Evolutionary conservation across 2,329 filamentous ascomycete genomes (phyloP).

Genomic region (Nothophaeocryptopus gaeumannii): DNA sequence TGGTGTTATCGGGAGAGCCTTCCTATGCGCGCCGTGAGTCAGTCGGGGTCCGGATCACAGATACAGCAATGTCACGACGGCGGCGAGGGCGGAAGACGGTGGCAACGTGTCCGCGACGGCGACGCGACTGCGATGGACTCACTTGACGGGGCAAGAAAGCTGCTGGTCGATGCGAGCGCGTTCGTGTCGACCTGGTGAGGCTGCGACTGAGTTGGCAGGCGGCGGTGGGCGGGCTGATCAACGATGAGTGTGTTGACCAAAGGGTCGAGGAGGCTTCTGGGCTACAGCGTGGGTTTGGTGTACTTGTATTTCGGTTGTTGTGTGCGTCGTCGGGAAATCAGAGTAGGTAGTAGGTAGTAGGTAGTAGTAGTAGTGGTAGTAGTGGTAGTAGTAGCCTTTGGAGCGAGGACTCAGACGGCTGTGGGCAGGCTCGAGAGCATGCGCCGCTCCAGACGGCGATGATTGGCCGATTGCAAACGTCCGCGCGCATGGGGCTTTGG

Average conservation of each 20-base stretch:
- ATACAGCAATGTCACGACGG: constrained; percentile 8
- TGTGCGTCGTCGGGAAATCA: background rate
- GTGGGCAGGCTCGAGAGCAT: background rate
- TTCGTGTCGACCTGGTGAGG: constrained; percentile 16
- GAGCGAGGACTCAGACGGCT: background rate
- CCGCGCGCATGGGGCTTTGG: too few relatives aligned
- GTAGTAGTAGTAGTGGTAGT: background rate
- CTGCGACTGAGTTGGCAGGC: constrained; percentile 9
- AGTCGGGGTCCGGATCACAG: constrained; percentile 20
- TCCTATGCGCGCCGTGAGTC: constrained; percentile 33
- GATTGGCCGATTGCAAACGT: too few relatives aligned
- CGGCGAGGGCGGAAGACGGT: constrained; percentile 4
- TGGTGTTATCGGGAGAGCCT: constrained; percentile 30
- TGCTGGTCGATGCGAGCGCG: constrained; percentile 17
- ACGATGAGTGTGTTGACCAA: background rate
- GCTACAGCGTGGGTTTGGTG: background rate
- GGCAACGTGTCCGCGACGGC: constrained; percentile 6
- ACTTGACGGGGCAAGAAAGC: constrained; percentile 37
- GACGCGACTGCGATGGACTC: constrained; percentile 27
- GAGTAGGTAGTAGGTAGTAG: background rate
- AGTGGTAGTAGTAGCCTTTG: background rate
- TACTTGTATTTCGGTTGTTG: constrained; percentile 6
- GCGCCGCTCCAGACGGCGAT: too few relatives aligned
- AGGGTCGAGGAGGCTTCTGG: background rate
- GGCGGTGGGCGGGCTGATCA: constrained; percentile 2